Percentiles rank a stretch among this genome's conserved stretches.
Evolutionary conservation across 2,329 filamentous ascomycete species (phyloP).

Genomic region (Aspergillus calidoustus): DNA sequence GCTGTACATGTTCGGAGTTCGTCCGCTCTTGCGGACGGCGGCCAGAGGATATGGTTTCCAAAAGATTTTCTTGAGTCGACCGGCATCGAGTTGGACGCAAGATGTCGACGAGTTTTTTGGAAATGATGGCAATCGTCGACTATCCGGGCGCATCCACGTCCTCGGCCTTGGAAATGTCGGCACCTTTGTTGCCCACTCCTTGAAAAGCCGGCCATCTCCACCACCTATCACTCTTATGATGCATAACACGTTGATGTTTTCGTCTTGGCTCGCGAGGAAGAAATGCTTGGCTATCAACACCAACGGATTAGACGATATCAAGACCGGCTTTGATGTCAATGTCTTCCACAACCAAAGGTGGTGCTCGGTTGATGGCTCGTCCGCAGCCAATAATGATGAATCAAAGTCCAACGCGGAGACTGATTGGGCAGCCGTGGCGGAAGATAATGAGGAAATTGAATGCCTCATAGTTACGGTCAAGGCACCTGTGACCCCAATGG

Average conservation of each 20-base stretch:
- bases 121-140: constrained; percentile 24
- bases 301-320: constrained; percentile 48
- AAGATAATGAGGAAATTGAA: constrained; percentile 60
- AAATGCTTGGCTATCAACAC: constrained; percentile 40
- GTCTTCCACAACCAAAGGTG: constrained; percentile 40
- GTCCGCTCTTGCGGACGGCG: constrained; percentile 39
- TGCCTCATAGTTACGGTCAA: constrained; percentile 83
- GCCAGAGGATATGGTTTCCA: constrained; percentile 6
- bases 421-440: constrained; percentile 20
- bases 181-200: constrained; percentile 71
- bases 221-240: constrained; percentile 79
- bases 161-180: constrained; percentile 80
- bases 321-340: constrained; percentile 50
- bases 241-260: constrained; percentile 50
- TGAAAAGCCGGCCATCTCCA: constrained; percentile 69
- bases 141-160: constrained; percentile 58
- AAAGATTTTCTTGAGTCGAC: constrained; percentile 20
- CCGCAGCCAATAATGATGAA: constrained; percentile 18
- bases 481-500: constrained; percentile 67
- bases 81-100: constrained; percentile 35
- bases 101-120: constrained; percentile 29
- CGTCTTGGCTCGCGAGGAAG: constrained; percentile 28
- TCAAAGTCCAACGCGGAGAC: background rate
- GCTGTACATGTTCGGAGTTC: constrained; percentile 36
- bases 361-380: constrained; percentile 28